Percentiles rank a stretch among this genome's conserved stretches.
Evolutionary conservation across 78 protist genomes (phyloP).

Genomic region (slime mould (Dictyostelium discoideum)): DNA sequence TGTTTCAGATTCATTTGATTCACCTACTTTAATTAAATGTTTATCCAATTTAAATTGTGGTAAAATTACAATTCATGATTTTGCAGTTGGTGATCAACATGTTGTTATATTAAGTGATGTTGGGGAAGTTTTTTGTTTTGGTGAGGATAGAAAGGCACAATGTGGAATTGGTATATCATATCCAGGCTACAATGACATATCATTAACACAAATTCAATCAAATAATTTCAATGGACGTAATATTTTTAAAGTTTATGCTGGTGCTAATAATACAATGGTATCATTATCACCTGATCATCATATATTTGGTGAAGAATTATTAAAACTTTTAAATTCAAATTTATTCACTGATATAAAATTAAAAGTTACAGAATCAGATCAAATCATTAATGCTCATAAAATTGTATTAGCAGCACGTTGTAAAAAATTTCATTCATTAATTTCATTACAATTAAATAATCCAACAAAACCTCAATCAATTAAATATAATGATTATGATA

Average conservation of each 20-base stretch:
- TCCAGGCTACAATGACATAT: not conserved
- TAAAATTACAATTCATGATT: not conserved
- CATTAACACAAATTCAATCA: not conserved
- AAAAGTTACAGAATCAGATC: not conserved
- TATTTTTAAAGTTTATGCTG: slow-evolving; percentile 48
- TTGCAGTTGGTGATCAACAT: slow-evolving; percentile 42
- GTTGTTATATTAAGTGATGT: slow-evolving; percentile 26
- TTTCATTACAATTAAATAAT: not conserved
- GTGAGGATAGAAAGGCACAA: not conserved
- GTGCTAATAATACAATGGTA: slow-evolving; percentile 17
- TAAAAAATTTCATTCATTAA: not conserved
- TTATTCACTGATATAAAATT: slow-evolving; percentile 34
- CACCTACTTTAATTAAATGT: not conserved
- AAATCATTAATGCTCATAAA: slow-evolving; percentile 5
- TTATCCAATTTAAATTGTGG: not conserved
- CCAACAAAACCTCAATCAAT: not conserved
- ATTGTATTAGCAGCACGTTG: slow-evolving; percentile 28
- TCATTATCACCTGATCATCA: slow-evolving; percentile 40
- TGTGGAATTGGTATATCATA: slow-evolving; percentile 15
- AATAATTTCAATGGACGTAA: not conserved
- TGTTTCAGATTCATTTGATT: not conserved
- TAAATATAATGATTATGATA: not conserved
- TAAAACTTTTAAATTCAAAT: not conserved
- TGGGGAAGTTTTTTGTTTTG: slow-evolving; percentile 53
- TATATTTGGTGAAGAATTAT: slow-evolving; percentile 31